Conservation (phyloP, 2,329 filamentous ascomycete species). For the Clarireedia paspali region DNA sequence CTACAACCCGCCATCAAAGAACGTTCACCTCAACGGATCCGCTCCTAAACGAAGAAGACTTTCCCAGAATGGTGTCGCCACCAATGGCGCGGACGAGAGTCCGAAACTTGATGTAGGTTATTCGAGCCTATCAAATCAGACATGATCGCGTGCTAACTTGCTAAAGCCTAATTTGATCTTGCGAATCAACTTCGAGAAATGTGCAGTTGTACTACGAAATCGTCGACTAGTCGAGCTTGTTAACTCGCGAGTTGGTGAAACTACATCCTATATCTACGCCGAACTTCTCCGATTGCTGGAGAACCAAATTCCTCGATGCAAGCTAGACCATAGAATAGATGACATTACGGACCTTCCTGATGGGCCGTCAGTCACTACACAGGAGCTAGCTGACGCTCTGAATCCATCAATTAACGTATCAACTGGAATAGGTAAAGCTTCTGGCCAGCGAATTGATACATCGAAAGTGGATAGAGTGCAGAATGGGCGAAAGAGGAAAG, state of each 20-base stretch:
- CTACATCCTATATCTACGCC: slow-evolving; percentile 71
- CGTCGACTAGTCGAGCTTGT: slow-evolving; percentile 67
- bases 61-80: slow-evolving; percentile 36
- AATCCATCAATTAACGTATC: slow-evolving; percentile 45
- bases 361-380: slow-evolving; percentile 37
- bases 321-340: slow-evolving; percentile 45
- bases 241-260: slow-evolving; percentile 60
- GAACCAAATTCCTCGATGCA: slow-evolving; percentile 59
- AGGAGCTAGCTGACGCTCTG: slow-evolving; percentile 49
- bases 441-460: slow-evolving; percentile 39
- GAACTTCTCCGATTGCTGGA: slow-evolving; percentile 66
- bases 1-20: slow-evolving; percentile 8
- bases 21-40: slow-evolving; percentile 21
- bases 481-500: slow-evolving; percentile 21
- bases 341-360: slow-evolving; percentile 29
- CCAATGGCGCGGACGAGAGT: slow-evolving; percentile 34
- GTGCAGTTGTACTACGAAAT: slow-evolving; percentile 74
- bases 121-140: slow-evolving; percentile 8
- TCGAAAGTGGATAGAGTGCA: slow-evolving; percentile 43
- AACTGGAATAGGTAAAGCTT: slow-evolving; percentile 48
- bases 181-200: slow-evolving; percentile 78
- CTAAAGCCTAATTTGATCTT: slow-evolving; percentile 63
- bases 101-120: slow-evolving; percentile 43
- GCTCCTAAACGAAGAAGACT: slow-evolving; percentile 46
- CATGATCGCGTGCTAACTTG: slow-evolving; percentile 22